A percentile compares a stretch with the other conserved stretches of the same genome.
These are phyloP conservation scores for Myriosclerotinia curreyana DNA, from an alignment of 2,329 filamentous ascomycete species.

Conservation along the genomic window DNA sequence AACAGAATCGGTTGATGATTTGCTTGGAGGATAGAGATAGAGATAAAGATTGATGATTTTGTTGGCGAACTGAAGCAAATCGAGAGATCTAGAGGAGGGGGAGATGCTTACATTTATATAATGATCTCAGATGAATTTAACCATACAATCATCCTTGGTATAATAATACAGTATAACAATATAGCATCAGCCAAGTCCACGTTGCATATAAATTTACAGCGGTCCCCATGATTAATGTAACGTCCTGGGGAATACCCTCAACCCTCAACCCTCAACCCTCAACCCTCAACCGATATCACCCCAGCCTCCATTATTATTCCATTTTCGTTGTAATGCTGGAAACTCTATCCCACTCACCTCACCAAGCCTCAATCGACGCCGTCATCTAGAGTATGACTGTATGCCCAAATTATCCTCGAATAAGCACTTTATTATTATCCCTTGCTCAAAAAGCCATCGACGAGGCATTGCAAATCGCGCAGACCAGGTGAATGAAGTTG, in stretches of 20 bases:
- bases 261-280: too few relatives aligned
- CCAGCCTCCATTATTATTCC: neutral
- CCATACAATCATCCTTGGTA: too few relatives aligned
- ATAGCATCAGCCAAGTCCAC: slow-evolving; percentile 15
- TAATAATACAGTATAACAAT: too few relatives aligned
- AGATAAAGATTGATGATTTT: neutral
- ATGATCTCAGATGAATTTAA: too few relatives aligned
- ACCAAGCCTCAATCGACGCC: neutral
- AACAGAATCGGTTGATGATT: neutral
- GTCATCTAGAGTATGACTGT: neutral
- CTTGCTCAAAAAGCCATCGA: neutral
- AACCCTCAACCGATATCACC: too few relatives aligned
- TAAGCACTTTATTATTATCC: neutral
- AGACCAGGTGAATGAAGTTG: too few relatives aligned
- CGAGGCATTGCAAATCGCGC: neutral
- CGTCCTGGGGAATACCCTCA: too few relatives aligned
- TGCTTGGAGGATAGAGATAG: neutral
- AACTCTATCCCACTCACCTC: neutral
- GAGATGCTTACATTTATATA: slow-evolving; percentile 4
- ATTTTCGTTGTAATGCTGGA: neutral
- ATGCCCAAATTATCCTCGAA: neutral
- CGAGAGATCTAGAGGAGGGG: neutral
- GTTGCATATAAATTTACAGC: neutral
- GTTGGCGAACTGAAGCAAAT: neutral
- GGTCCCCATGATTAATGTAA: neutral